Base-by-base conservation (phyloP, 345 rosid species). In the Heritiera littoralis region DNA sequence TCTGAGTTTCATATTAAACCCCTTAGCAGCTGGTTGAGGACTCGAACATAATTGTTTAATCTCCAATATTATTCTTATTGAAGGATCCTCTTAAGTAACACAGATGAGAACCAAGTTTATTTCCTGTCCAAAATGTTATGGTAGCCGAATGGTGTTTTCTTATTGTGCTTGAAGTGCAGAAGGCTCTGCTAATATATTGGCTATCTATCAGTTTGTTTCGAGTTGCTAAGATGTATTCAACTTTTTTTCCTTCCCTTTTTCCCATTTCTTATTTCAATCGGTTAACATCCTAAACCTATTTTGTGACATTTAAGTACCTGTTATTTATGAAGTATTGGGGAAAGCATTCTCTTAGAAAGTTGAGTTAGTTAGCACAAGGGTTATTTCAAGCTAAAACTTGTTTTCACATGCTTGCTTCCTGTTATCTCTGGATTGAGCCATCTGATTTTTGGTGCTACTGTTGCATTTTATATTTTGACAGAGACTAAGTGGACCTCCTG, bases 401-500 rank as follows among this genome's bases (percentile, higher is more conserved):
- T 30, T 68, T 48, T 61, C 35, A 46, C 75, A 30, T 66, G 68
- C 80, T 65, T 80, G 46, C 75, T 45, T 66, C 11, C 48, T 9
- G 18, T 59, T 83, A 17, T 72, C 15, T 55, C 15, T 55, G 43
- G 40, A 49, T 32, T 40, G 48, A 68, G 75, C 56, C 28, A 7
- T 13, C 30, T 65, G 55, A 51, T 65, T 61, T 2, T 74, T 70
- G 72, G n/a, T 41, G 41, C 65, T 54, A 32, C 40, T 4, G n/a
- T 43, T 77, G 32, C 70, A 66, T 65, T 65, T 81, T 32, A 17
- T 52, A 77, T 14, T 32, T 41, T 79, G 23, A 82, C 90, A 96
- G 99, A 90, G 98, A 88, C 74, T 92, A 79, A 85, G 93, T 79
- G 94, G 97, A 68, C 92, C 89, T 48, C 92, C 89, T 79, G 99